A percentile compares a stretch with the other conserved stretches of the same genome.
These are phyloP conservation scores for Mortierella sp. DNA, from an alignment of 371 early-diverging fungal species.

Conservation along the genomic window DNA sequence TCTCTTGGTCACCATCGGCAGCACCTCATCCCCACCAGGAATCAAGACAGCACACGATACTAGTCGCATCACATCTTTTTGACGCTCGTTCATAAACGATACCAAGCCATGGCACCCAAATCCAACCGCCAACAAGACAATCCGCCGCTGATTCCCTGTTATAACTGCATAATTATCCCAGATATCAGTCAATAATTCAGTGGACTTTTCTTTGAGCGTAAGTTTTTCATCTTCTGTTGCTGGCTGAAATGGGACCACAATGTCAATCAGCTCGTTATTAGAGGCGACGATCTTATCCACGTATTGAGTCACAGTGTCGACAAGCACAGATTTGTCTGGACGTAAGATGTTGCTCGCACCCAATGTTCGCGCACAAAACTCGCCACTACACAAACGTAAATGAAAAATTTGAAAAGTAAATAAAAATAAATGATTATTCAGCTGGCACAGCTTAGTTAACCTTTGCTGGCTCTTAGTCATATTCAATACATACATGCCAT, in stretches of 20 bases:
- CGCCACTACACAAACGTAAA: slow-evolving; percentile 25
- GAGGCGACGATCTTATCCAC: slow-evolving; percentile 42
- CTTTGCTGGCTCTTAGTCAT: too few species aligned
- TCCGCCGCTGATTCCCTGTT: slow-evolving; percentile 29
- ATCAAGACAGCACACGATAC: slow-evolving; percentile 50
- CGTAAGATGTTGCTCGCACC: slow-evolving; percentile 46
- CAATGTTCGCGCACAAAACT: slow-evolving; percentile 45
- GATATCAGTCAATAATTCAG: slow-evolving; percentile 42
- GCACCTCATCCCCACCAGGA: slow-evolving; percentile 40
- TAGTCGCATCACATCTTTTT: slow-evolving; percentile 34
- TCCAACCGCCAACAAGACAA: slow-evolving; percentile 42
- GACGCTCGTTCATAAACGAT: slow-evolving; percentile 52
- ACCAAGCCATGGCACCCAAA: slow-evolving; percentile 49
- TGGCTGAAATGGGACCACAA: slow-evolving; percentile 43
- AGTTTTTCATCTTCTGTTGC: slow-evolving; percentile 47
- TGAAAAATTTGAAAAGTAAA: neutral
- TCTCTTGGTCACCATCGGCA: slow-evolving; percentile 48
- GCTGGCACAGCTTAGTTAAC: too few species aligned
- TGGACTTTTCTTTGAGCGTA: slow-evolving; percentile 38
- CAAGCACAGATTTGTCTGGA: slow-evolving; percentile 40
- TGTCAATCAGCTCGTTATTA: slow-evolving; percentile 45
- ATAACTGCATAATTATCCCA: slow-evolving; percentile 51
- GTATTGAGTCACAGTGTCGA: slow-evolving; percentile 47
- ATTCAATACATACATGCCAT: slow-evolving; percentile 39
- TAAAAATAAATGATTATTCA: too few species aligned